A percentile compares a stretch with the other conserved stretches of the same genome.
Conservation (phyloP, 768 basidiomycete genomes). For the Asterophora lycoperdoides region DNA sequence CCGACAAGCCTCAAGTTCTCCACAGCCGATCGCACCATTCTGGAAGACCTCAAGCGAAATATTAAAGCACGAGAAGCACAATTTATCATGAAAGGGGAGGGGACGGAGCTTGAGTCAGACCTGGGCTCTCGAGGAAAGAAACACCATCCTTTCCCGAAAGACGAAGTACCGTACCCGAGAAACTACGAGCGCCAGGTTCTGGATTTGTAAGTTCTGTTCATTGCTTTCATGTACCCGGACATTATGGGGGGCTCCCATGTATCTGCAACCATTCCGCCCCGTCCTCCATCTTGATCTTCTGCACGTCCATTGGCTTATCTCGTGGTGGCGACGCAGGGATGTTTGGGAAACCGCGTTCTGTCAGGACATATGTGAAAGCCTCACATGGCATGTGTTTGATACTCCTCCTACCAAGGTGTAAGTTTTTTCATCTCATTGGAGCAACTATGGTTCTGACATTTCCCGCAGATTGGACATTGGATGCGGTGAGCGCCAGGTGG, state of each 20-base stretch:
- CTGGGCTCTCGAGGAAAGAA: conserved; percentile 37
- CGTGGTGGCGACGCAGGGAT: conserved; percentile 43
- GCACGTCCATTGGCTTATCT: background rate
- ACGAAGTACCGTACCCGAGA: conserved; percentile 65
- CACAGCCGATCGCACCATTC: conserved; percentile 57
- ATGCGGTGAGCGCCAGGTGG: conserved; percentile 46
- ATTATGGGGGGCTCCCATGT: no score
- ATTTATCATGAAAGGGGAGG: conserved; percentile 48
- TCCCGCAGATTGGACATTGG: conserved; percentile 60
- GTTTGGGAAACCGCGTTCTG: conserved; percentile 62
- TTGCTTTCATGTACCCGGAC: conserved; percentile 7
- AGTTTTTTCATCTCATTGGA: conserved; percentile 17
- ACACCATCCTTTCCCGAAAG: conserved; percentile 48
- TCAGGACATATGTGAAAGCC: conserved; percentile 49
- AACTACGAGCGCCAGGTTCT: conserved; percentile 59
- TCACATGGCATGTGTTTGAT: conserved; percentile 64
- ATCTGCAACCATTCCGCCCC: background rate
- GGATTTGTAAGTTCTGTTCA: conserved; percentile 52
- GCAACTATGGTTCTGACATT: conserved; percentile 4
- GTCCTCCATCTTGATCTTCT: background rate
- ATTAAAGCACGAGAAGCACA: conserved; percentile 51
- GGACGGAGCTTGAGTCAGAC: conserved; percentile 26
- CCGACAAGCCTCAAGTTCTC: conserved; percentile 40
- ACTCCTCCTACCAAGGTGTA: conserved; percentile 60
- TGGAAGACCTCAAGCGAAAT: conserved; percentile 51